Conservation (phyloP, 768 basidiomycete species). For the Suillus occidentalis region DNA sequence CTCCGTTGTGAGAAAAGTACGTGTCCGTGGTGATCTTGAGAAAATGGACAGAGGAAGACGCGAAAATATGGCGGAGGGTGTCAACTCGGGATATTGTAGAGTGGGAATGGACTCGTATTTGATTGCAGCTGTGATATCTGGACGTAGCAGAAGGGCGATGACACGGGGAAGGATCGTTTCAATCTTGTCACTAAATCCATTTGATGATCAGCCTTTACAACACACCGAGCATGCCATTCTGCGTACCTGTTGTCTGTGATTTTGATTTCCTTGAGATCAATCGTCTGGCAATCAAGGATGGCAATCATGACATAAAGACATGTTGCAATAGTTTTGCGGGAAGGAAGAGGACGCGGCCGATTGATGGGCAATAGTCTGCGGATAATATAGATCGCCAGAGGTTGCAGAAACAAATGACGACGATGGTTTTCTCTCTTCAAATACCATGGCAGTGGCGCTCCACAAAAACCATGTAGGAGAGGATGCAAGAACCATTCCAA, state of each 20-base stretch:
- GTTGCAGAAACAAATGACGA: not conserved
- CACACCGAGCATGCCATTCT: not conserved
- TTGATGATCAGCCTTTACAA: not conserved
- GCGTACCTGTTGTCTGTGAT: not conserved
- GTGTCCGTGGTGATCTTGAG: not conserved
- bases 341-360: not conserved
- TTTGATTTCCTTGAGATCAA: not conserved
- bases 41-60: not conserved
- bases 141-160: not conserved
- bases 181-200: not conserved
- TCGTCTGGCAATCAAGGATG: not conserved
- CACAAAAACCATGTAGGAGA: not conserved
- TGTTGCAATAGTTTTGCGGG: not conserved
- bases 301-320: not conserved
- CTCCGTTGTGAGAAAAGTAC: not conserved
- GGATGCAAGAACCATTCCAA: not conserved
- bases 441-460: not conserved
- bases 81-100: not conserved
- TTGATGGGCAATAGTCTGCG: not conserved
- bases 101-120: not conserved
- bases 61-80: not conserved
- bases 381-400: not conserved
- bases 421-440: not conserved
- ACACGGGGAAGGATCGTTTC: not conserved
- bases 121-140: not conserved